These are phyloP conservation scores for Trametes elegans DNA, from an alignment of 768 basidiomycete genomes.

Conservation along the genomic window DNA sequence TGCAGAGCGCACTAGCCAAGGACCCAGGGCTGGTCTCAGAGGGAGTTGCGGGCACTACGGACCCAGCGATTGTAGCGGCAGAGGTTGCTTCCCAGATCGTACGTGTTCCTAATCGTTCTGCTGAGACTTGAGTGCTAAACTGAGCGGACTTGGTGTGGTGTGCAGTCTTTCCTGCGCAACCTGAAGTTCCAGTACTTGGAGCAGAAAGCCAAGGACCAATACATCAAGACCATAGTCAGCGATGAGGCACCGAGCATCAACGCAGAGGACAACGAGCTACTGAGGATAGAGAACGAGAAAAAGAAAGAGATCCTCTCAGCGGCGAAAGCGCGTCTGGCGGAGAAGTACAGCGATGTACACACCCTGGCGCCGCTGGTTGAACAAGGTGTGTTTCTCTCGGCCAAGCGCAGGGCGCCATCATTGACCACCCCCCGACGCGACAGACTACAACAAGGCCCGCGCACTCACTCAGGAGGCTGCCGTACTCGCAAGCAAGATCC, in stretches of 20 bases:
- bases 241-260: conserved; percentile 82
- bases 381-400: conserved; percentile 42
- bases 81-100: conserved; percentile 64
- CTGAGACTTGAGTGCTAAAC: neutral
- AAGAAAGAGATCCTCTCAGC: conserved; percentile 70
- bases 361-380: conserved; percentile 68
- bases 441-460: conserved; percentile 63
- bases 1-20: conserved; percentile 14
- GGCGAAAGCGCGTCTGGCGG: conserved; percentile 59
- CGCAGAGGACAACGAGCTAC: conserved; percentile 72
- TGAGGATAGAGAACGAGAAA: conserved; percentile 56
- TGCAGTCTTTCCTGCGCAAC: conserved; percentile 68
- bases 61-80: conserved; percentile 43
- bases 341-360: conserved; percentile 60
- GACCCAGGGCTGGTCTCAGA: conserved; percentile 16
- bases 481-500: conserved; percentile 68
- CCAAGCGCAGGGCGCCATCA: neutral
- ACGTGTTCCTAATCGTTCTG: conserved; percentile 22
- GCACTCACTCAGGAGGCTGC: conserved; percentile 52
- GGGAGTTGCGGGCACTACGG: conserved; percentile 19
- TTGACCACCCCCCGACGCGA: neutral
- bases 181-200: conserved; percentile 90
- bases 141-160: neutral
- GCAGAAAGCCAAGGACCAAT: conserved; percentile 88
- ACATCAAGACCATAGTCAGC: conserved; percentile 82